A percentile compares a stretch with the other conserved stretches of the same genome.
Evolutionary conservation across 1,284 basidiomycete genomes (phyloP).

Genomic region (Marasmius tenuissimus): DNA sequence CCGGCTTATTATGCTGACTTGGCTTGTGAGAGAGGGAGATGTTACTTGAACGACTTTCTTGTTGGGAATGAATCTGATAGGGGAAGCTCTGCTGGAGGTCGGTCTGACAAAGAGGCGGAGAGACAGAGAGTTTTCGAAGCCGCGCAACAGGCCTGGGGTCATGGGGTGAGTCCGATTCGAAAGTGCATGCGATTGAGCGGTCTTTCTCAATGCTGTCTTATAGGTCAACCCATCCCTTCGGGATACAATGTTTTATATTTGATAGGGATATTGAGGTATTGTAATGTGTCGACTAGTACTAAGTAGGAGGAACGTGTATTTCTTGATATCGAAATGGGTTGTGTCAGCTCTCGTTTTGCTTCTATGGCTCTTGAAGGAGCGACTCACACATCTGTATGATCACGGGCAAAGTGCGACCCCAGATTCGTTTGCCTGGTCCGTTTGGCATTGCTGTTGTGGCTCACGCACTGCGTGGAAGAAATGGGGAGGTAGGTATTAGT

Average conservation of each 20-base stretch:
- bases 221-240: constrained; percentile 53
- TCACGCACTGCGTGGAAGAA: no score
- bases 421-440: no score
- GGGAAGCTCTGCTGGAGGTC: constrained; percentile 27
- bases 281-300: no score
- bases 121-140: neutral
- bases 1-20: constrained; percentile 78
- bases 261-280: constrained; percentile 21
- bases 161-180: constrained; percentile 16
- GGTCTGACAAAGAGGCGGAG: constrained; percentile 20
- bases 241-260: constrained; percentile 76
- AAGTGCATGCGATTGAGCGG: constrained; percentile 17
- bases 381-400: no score
- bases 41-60: constrained; percentile 68
- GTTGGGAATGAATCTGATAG: constrained; percentile 31
- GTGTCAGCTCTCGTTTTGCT: no score
- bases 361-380: no score
- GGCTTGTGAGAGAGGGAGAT: constrained; percentile 72
- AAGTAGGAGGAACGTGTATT: no score
- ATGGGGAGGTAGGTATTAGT: no score
- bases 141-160: neutral
- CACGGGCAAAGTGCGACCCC: no score
- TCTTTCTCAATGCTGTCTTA: neutral
- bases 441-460: no score
- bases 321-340: no score